Percentiles rank a stretch among this genome's conserved stretches.
Conservation (phyloP, 2,329 filamentous ascomycete species). For the Phaeosphaeria sp. region DNA sequence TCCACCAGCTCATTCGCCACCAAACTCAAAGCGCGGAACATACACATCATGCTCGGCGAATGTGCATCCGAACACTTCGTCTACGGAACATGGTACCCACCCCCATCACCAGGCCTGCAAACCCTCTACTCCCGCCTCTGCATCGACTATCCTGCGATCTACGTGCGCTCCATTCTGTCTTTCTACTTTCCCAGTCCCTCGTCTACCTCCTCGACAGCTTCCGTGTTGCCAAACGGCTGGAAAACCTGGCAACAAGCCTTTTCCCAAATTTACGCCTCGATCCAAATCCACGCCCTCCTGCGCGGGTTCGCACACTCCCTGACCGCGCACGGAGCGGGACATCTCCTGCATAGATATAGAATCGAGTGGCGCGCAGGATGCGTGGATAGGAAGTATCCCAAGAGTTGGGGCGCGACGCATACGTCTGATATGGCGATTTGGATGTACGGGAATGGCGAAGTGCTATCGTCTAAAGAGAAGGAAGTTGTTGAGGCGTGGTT, state of each 20-base stretch:
- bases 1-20: slow-evolving; percentile 58
- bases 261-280: slow-evolving; percentile 62
- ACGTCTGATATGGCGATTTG: slow-evolving; percentile 61
- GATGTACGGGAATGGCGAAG: slow-evolving; percentile 61
- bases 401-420: slow-evolving; percentile 62
- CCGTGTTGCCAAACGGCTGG: slow-evolving; percentile 33
- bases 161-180: slow-evolving; percentile 54
- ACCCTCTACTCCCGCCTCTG: slow-evolving; percentile 55
- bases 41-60: slow-evolving; percentile 62
- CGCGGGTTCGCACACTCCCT: slow-evolving; percentile 59
- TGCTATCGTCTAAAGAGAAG: slow-evolving; percentile 55
- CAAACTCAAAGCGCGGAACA: slow-evolving; percentile 52
- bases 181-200: slow-evolving; percentile 51
- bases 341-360: slow-evolving; percentile 60
- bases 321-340: slow-evolving; percentile 50
- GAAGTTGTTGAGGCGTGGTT: slow-evolving; percentile 45
- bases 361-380: slow-evolving; percentile 62
- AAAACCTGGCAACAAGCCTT: slow-evolving; percentile 61
- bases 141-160: slow-evolving; percentile 58
- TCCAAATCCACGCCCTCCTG: slow-evolving; percentile 62
- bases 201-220: neutral
- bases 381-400: slow-evolving; percentile 51
- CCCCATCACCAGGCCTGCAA: slow-evolving; percentile 37
- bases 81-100: slow-evolving; percentile 60
- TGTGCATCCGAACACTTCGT: slow-evolving; percentile 61